Evolutionary conservation across 2,329 filamentous ascomycete species (phyloP).

Genomic region (Diaporthe sp.): DNA sequence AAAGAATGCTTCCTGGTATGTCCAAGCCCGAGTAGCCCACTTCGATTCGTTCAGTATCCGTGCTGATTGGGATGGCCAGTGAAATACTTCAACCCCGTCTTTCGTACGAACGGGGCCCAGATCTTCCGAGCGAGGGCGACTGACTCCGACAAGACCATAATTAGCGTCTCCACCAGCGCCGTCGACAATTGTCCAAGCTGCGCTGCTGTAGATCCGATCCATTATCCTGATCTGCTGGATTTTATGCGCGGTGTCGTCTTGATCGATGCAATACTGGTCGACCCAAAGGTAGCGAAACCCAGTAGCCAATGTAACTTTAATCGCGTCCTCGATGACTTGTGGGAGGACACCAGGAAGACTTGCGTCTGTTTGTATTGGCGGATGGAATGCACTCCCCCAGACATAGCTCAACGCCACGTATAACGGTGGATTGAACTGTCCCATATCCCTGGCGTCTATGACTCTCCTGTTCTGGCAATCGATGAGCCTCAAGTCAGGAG

Average conservation of each 20-base stretch:
- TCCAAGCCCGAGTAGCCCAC: slow-evolving; percentile 5
- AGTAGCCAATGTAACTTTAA: neutral
- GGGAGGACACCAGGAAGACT: neutral
- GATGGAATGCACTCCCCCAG: neutral
- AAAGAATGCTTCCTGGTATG: neutral
- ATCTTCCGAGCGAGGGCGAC: neutral
- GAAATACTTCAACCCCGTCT: neutral
- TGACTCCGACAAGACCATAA: neutral
- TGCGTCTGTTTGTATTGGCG: neutral
- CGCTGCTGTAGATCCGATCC: neutral
- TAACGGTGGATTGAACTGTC: no score
- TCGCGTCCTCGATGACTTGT: slow-evolving; percentile 3
- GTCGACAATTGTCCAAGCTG: slow-evolving; percentile 6
- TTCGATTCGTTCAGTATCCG: neutral
- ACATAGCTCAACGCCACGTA: slow-evolving; percentile 14
- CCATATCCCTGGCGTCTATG: neutral
- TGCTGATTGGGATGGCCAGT: neutral
- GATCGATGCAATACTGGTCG: neutral
- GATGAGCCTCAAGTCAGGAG: neutral
- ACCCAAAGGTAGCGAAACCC: neutral
- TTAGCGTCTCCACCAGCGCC: neutral
- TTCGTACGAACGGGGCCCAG: neutral
- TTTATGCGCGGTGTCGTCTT: neutral
- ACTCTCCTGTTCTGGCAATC: neutral
- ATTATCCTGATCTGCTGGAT: neutral